These are phyloP conservation scores for Sphagnurus paluster DNA, from an alignment of 1,284 basidiomycete species.

Conservation along the genomic window DNA sequence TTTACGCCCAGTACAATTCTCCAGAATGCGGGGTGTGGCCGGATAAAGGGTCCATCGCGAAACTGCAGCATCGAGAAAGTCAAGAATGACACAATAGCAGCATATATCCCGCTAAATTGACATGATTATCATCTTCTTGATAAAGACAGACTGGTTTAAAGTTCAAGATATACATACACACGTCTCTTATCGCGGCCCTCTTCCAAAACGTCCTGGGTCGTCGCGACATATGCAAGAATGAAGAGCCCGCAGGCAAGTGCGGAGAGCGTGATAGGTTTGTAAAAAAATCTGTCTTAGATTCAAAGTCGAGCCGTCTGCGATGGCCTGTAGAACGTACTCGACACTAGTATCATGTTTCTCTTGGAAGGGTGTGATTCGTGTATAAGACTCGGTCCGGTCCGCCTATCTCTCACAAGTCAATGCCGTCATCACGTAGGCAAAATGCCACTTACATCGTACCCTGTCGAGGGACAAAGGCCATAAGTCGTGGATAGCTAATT, in stretches of 20 bases:
- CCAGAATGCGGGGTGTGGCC: constrained; percentile 79
- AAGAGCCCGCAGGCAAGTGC: constrained; percentile 64
- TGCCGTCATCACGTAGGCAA: constrained; percentile 15
- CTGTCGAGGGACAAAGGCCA: constrained; percentile 22
- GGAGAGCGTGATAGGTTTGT: constrained; percentile 76
- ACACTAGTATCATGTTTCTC: constrained; percentile 79
- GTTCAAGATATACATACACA: constrained; percentile 60
- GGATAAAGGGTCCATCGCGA: constrained; percentile 79
- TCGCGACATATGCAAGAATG: constrained; percentile 75
- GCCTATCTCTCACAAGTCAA: constrained; percentile 47
- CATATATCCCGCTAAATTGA: constrained; percentile 62
- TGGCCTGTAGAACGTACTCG: constrained; percentile 51
- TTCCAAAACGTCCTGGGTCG: constrained; percentile 73
- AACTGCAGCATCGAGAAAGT: constrained; percentile 84
- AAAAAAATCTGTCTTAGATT: constrained; percentile 64
- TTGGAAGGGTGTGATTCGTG: constrained; percentile 77
- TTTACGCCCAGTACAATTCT: constrained; percentile 74
- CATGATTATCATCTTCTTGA: constrained; percentile 13
- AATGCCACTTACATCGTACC: constrained; percentile 47
- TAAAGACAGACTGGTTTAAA: constrained; percentile 6
- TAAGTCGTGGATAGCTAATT: constrained; percentile 6
- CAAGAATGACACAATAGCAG: constrained; percentile 67
- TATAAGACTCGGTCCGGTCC: constrained; percentile 78
- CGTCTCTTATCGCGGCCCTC: constrained; percentile 78
- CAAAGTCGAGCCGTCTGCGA: constrained; percentile 11